These are phyloP conservation scores for Nakazawaea siamensis DNA, from an alignment of 805 yeast species.

Conservation along the genomic window DNA sequence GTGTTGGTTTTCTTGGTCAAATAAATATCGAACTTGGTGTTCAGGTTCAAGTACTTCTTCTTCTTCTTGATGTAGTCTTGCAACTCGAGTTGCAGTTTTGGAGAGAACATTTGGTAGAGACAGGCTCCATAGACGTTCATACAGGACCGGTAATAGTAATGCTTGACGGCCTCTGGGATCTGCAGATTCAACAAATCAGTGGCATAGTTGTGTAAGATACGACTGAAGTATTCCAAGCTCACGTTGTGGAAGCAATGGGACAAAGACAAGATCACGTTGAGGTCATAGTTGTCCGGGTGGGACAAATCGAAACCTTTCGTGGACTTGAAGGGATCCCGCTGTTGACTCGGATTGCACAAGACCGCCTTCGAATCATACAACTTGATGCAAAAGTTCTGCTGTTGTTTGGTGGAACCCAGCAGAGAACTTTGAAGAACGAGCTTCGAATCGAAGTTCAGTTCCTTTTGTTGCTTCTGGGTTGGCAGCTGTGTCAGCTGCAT, in stretches of 20 bases:
- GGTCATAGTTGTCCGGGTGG: slow-evolving; percentile 8
- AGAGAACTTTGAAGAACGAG: too few species aligned
- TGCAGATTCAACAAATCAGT: slow-evolving; percentile 4
- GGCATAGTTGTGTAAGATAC: slow-evolving; percentile 9
- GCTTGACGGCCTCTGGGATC: slow-evolving; percentile 8
- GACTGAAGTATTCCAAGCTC: slow-evolving; percentile 9
- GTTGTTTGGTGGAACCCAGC: too few species aligned
- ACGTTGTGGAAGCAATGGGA: slow-evolving; percentile 7
- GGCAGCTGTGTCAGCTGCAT: too few species aligned
- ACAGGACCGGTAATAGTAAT: slow-evolving; percentile 10
- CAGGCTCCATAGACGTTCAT: slow-evolving; percentile 11
- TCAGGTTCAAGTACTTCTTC: slow-evolving; percentile 9
- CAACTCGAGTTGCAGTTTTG: slow-evolving; percentile 5
- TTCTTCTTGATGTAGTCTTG: slow-evolving; percentile 6
- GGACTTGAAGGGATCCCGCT: too few species aligned
- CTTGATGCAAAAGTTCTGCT: too few species aligned
- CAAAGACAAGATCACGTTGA: slow-evolving; percentile 7
- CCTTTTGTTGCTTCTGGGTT: too few species aligned
- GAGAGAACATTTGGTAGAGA: slow-evolving; percentile 9
- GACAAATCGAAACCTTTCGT: slow-evolving; percentile 7
- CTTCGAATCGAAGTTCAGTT: too few species aligned
- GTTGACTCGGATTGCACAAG: too few species aligned
- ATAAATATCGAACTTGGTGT: slow-evolving; percentile 4
- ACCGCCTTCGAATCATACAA: too few species aligned
- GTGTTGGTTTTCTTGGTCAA: neutral